Evolutionary conservation across 208 protist genomes (phyloP).

Genomic region (Trypanosoma congolense): DNA sequence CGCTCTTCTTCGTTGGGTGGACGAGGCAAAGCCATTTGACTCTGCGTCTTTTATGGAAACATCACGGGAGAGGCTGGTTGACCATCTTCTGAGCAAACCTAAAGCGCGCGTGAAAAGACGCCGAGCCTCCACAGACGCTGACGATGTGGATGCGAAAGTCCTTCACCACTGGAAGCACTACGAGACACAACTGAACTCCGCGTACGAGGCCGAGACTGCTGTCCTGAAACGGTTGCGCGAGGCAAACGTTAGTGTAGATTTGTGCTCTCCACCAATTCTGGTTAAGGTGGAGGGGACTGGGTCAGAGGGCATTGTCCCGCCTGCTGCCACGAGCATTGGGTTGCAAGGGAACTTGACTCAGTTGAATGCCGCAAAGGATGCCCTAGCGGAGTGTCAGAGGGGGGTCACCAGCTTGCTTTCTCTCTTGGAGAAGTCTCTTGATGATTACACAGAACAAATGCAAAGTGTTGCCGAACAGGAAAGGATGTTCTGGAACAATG

Average conservation of each 20-base stretch:
- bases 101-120: background rate
- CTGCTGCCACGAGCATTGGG: conserved; percentile 6
- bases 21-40: conserved; percentile 7
- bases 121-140: background rate
- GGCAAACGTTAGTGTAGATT: conserved; percentile 15
- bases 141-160: background rate
- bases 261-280: conserved; percentile 53
- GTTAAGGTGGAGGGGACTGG: conserved; percentile 25
- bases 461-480: conserved; percentile 38
- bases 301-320: conserved; percentile 8
- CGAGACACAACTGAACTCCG: conserved; percentile 18
- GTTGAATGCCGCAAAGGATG: conserved; percentile 47
- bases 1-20: conserved; percentile 20
- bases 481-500: conserved; percentile 33
- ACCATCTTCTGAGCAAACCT: background rate
- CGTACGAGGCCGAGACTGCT: conserved; percentile 17
- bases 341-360: conserved; percentile 43
- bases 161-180: conserved; percentile 14
- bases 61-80: conserved; percentile 9
- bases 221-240: conserved; percentile 35
- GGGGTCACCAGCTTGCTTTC: conserved; percentile 34
- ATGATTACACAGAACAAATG: conserved; percentile 50
- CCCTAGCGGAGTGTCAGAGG: conserved; percentile 55
- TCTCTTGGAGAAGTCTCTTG: conserved; percentile 32
- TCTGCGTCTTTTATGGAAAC: background rate